phyloP scores from a whole-genome alignment of 1,139 yeast species.

The Candida buenavistaensis region DNA sequence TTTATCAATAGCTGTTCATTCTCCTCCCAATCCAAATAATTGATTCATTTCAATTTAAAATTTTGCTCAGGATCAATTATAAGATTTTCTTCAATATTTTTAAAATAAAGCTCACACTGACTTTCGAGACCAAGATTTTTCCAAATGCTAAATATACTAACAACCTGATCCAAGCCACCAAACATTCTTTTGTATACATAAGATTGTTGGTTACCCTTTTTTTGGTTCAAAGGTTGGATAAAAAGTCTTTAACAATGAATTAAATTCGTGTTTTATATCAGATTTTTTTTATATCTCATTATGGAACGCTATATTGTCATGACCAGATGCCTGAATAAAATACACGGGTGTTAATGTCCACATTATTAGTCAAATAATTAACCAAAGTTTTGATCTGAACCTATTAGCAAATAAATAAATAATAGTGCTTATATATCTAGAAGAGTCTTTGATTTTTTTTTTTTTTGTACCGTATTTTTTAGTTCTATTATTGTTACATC shows the following conservation, averaged over 20 bases:
- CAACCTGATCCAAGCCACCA: not conserved
- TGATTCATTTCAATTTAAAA: constrained; percentile 16
- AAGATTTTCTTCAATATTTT: constrained; percentile 5
- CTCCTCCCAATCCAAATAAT: constrained; percentile 16
- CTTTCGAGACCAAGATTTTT: constrained; percentile 9
- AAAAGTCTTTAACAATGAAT: constrained; percentile 3
- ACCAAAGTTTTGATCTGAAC: no score
- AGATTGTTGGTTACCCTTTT: constrained; percentile 2
- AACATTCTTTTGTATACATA: constrained; percentile 7
- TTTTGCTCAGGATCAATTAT: constrained; percentile 16
- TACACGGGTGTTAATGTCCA: no score
- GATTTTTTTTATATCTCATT: not conserved
- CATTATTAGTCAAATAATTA: no score
- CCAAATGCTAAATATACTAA: constrained; percentile 10
- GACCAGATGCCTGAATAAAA: no score
- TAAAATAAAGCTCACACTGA: constrained; percentile 17
- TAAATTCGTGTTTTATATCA: constrained; percentile 2
- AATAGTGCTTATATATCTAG: no score
- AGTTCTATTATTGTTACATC: no score
- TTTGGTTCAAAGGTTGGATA: constrained; percentile 6
- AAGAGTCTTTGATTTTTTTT: no score
- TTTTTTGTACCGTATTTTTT: no score
- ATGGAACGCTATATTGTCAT: no score
- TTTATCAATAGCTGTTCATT: constrained; percentile 14
- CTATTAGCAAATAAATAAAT: no score